Evolutionary conservation across 2,329 filamentous ascomycete species (phyloP), one percentile per base, ranked within the genome.

Genomic region (Colletotrichum australisinense): DNA sequence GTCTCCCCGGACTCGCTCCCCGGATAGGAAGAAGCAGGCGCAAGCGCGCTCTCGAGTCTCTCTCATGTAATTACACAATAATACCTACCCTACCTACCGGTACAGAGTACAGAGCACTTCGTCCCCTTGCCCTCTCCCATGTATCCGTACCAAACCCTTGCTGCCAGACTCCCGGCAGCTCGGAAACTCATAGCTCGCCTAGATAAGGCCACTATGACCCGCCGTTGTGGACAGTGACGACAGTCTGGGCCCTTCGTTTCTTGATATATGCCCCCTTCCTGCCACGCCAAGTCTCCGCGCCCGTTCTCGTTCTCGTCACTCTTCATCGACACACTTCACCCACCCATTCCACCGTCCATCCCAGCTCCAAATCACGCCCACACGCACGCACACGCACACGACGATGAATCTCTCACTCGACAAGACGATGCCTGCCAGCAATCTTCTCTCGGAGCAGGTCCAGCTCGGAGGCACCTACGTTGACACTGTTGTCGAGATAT

Each of bases 401-500:
- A 52, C 35, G 28, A 73, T 63, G 71, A 71, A 73, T 32, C 62
- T 73, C 16, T 28, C 67, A 62, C 30, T 35, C 22, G 46, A 56
- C 32, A 59, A 71, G 35, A 57, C 16, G 55, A 71, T 62, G 67
- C 67, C 49, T 56, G 46, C 62, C 22, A 67, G 63, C 35, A 35
- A 71, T 19, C 49, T 73, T 14, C 71, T 46, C 26, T 42, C 71
- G 30, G 71, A 73, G 42, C 55, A 73, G 28, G 70, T 60, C 26
- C 71, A 42, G 12, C 67, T 71, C 2, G 56, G 67, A 32, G 73
- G 69, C 38, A 62, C 71, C 65, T 78, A 76, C 63, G 73, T 81
- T 67, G 66, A 83, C 72, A 79, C 69, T 70, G 78, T 83, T 38
- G 76, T 72, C 64, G 75, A 67, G 28, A 74, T 83, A 55, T 83